Base-by-base conservation (phyloP, 2,329 filamentous ascomycete species). In the Stachybotrys chlorohalonatus region DNA sequence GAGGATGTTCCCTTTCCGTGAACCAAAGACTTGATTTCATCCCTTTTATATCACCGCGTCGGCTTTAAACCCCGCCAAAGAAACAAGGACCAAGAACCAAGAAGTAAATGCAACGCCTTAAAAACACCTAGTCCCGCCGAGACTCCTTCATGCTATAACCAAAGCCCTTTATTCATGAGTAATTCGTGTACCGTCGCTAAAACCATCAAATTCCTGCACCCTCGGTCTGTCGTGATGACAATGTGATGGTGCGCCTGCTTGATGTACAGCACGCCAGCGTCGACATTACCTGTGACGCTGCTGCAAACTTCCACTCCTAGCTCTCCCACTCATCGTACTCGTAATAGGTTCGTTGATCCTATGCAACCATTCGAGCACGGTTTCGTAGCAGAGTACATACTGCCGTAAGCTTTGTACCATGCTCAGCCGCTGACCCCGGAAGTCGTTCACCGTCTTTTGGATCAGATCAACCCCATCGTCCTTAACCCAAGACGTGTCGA, bases 401-500 rank as follows among this genome's bases (percentile, higher is more conserved):
- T 99, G 94, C 57, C 90, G 80, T 55, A 97, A 74, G 64, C 88
- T 96, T 71, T 97, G 94, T 48, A 99, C 93, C 92, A 97, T 99
- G 70, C 91, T 96, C 17, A 96, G 73, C 60, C 94, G 78, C 73
- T 99, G 94, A 51, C 81, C 77, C 55, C 94, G 80, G 70, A 99
- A 96, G 63, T 96, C 91, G 62, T 94, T 88, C 1, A 99, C 93
- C 0, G 92, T 94, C 67, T 84, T 85, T 58, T 89, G 85, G 51
- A 99, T 85, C 56, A 97, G 71, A 68, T 99, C 94, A 2, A 89
- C 66, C 31, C 82, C 79, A 50, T 89, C 83, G 57, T 87, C 79
- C 13, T 78, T 71, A n/a, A 92, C 67, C 88, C 89, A 95, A 16
- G 73, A 73, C 1, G 78, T 79, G 50, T 85, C 79, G 5, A 71